These are phyloP conservation scores for Hymenoscyphus scutula DNA, from an alignment of 2,329 filamentous ascomycete genomes.

Conservation along the genomic window DNA sequence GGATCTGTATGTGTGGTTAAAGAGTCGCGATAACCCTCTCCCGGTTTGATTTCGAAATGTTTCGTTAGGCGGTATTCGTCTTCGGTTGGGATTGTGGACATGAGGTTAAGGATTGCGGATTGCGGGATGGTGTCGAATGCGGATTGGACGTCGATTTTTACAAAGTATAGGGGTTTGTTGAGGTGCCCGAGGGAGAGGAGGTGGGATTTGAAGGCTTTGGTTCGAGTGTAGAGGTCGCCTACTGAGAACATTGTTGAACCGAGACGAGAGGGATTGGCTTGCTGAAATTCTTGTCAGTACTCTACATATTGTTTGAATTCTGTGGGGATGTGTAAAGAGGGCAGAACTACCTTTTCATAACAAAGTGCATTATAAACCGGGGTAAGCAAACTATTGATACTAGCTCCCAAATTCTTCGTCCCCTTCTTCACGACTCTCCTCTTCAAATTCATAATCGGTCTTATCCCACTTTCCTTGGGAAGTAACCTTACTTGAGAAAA, in stretches of 20 bases:
- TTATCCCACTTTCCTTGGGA: constrained; percentile 73
- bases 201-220: constrained; percentile 65
- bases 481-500: constrained; percentile 77
- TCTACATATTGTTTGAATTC: constrained; percentile 6
- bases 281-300: constrained; percentile 35
- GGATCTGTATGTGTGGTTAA: not conserved
- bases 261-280: constrained; percentile 56
- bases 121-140: constrained; percentile 98
- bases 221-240: constrained; percentile 70
- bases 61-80: constrained; percentile 68
- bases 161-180: constrained; percentile 67
- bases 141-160: constrained; percentile 85
- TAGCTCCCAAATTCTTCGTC: constrained; percentile 55
- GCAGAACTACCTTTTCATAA: constrained; percentile 64
- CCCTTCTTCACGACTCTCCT: constrained; percentile 56
- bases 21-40: constrained; percentile 24
- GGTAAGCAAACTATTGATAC: constrained; percentile 67
- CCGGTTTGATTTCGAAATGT: constrained; percentile 68
- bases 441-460: constrained; percentile 85
- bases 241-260: constrained; percentile 80
- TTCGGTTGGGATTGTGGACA: constrained; percentile 55
- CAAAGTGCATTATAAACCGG: constrained; percentile 76
- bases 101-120: constrained; percentile 63
- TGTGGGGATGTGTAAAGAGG: not conserved
- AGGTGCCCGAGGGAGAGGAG: constrained; percentile 38